Evolutionary conservation across 306 rosid species (phyloP), one percentile per base, ranked within the genome.

Genomic region (Quercus wislizeni): DNA sequence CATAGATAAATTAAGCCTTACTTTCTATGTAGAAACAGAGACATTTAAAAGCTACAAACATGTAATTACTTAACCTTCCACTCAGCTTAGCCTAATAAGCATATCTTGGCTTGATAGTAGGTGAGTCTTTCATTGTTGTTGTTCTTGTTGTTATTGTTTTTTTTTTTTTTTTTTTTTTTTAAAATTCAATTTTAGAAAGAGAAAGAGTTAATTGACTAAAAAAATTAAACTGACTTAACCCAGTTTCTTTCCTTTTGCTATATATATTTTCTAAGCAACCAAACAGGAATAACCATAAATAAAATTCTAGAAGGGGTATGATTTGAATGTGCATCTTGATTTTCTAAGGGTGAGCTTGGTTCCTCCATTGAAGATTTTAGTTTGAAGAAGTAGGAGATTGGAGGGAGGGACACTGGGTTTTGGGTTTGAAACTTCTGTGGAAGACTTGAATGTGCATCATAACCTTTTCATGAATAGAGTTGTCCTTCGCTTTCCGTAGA

Each of bases 321-420:
- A 17, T 17, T 11, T 4, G 11, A 3, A 27, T 1, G 59, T 62
- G 27, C 21, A 74, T 54, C 74, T 59, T 73, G 77, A 30, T 71
- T 74, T 58, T 58, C 35, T 15, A 10, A 64, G 28, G 72, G 70
- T 52, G 81, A 73, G 67, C 56, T 80, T 2, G 68, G 76, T 55
- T 70, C 79, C 46, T 28, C 31, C 31, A 28, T 28, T 28, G 31
- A 28, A 28, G 31, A 28, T 28, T 28, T 28, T 28, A 28, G 31
- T 28, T 28, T 28, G 31, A 28, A 28, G 31, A 28, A 3, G 31
- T 3, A 28, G 68, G 76, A 38, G 43, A 7, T 6, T 1, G 30
- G 5, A 18, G 9, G 25, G 35, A 13, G 46, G 3, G 31, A 21
- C 41, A 8, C 4, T 2, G 9, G 75, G 5, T 1, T 5, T 33